Base-by-base conservation (phyloP, 2,329 filamentous ascomycete genomes). In the Aspergillus niger region DNA sequence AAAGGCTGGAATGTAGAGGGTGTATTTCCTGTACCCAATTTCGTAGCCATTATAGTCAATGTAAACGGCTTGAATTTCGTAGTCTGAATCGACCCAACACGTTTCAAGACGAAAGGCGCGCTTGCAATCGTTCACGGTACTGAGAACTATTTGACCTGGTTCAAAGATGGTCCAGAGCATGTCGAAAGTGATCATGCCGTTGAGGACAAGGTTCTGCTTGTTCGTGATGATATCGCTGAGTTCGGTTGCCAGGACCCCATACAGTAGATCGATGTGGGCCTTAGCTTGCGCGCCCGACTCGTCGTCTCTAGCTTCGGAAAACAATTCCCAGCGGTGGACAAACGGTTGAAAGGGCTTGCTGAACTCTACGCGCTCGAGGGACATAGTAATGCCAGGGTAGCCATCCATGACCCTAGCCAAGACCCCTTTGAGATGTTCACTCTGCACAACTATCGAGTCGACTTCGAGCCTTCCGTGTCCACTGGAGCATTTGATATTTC, bases 371-470 rank as follows among this genome's bases (percentile, higher is more conserved):
- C 85, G 80, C 24, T 85, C 80, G 24, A 90, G 76, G 15, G 79
- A 80, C 30, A 84, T 82, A 2, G 85, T 83, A 32, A 90, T 79
- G 1, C 86, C 86, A 0, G 85, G 84, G 61, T 89, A 89, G 10
- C 79, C 83, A 1, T 79, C 73, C 28, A 89, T 78, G 8, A 89
- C 80, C 11, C 81, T 78, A 10, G 77, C 77, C 0, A 91, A 77
- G 3, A 85, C 79, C 1, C 78, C 76, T 73, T 86, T 88, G 50
- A 90, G 74, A 57, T 82, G 77, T 1, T 86, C 85, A 20, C 84
- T 88, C 72, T 90, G 87, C 5, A 90, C 76, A 49, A 89, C 80
- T 61, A 91, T 83, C 51, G 84, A 87, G 66, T 89, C 81, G 28
- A 88, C 80, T 58, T 84, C 77, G 30, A 89, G 81, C 50, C 83